Base-by-base conservation (phyloP, 2,329 filamentous ascomycete genomes). In the Ceratocystis destructans region DNA sequence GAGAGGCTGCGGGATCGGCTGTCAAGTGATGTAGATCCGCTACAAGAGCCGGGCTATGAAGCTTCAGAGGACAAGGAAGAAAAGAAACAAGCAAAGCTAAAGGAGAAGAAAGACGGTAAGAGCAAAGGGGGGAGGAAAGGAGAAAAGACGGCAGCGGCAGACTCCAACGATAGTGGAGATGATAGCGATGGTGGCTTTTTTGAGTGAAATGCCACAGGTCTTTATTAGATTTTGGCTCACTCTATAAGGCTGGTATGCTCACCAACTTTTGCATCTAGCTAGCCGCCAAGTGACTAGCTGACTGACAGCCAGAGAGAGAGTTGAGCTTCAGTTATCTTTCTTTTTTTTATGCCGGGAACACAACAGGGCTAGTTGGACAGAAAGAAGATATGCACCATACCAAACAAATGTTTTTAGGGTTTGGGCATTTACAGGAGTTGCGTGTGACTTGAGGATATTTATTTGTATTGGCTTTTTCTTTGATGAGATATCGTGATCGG, bases 171-270 rank as follows among this genome's bases (percentile, higher is more conserved):
- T 28, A 73, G 75, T 20, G 79, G 78, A 25, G 77, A 79, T 66
- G 81, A 80, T 17, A 83, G 78, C 64, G 82, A 80, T 25, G 82
- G 78, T 8, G 81, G 82, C 12, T 87, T 86, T 74, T 86, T 86
- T 70, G 82, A 85, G 71, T 73, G 73, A 69, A 67, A 67, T 7
- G 70, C 69, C 41, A 44, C 37, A 22, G 25, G 41, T 17, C 55
- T 33, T 45, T 12, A 37, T 20, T 59, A 5, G 17, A 2, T 59
- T 20, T 59, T 17, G 28, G 33, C 10, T 28, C 15, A 15, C 8
- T 31, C 17, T 15, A 4, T 10, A n/a, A 31, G 8, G 5, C 10
- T 59, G 15, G 28, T n/a, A 59, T 33, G 6, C 48, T 53, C 1
- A 10, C 22, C 48, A 53, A 28, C 48, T 53, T 7, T 28, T 12